Conservation (phyloP, 129 eudicot species). For the Helianthus tuberosus region DNA sequence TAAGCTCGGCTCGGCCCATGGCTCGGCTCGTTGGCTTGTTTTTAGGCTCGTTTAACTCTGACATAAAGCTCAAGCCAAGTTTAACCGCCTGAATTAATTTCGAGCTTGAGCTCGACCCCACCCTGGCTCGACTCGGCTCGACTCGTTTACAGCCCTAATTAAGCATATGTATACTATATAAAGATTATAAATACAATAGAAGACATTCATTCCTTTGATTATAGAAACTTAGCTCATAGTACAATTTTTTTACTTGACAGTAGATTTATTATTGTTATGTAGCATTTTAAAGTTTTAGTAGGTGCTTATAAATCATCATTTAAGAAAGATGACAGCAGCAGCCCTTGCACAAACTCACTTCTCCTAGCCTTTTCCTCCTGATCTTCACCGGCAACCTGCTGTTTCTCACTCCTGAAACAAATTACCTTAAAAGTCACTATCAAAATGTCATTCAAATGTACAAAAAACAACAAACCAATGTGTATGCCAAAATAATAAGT, state of each 20-base stretch:
- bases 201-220: conserved; percentile 30
- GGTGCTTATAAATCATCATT: conserved; percentile 59
- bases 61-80: too few species aligned
- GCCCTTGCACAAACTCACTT: conserved; percentile 85
- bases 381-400: conserved; percentile 54
- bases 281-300: not conserved
- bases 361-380: conserved; percentile 76
- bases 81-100: too few species aligned
- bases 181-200: conserved; percentile 32
- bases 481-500: conserved; percentile 4
- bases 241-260: conserved; percentile 15
- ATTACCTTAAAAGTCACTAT: not conserved
- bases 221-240: conserved; percentile 15
- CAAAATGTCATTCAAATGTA: not conserved
- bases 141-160: too few species aligned
- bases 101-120: too few species aligned
- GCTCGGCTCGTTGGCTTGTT: too few species aligned
- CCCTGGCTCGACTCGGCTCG: too few species aligned
- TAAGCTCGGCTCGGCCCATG: too few species aligned
- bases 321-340: conserved; percentile 75
- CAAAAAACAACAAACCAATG: not conserved
- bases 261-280: not conserved
- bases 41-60: too few species aligned
- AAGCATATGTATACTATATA: conserved; percentile 17
- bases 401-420: conserved; percentile 41